Evolutionary conservation across 2,329 filamentous ascomycete genomes (phyloP), one percentile per base, ranked within the genome.

Genomic region (Sarocladiaceae sp.): DNA sequence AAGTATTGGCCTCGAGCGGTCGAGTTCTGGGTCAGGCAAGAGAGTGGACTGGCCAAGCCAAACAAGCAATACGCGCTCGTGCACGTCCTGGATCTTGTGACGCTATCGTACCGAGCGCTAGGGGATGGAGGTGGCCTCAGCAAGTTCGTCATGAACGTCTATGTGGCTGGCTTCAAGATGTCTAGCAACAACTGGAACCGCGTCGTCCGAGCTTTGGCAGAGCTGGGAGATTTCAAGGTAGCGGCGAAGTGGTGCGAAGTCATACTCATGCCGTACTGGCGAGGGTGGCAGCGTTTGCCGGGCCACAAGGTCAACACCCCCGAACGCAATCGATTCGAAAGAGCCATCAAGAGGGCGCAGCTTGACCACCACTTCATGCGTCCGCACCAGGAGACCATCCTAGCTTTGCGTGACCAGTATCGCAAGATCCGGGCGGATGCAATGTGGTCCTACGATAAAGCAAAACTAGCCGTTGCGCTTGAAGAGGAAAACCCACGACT

Each of bases 131-230:
- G 63, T 10, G 72, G 68, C 16, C 65, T 87, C 11, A 57, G 69
- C 4, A 47, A 65, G 6, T 63, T 76, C 13, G 60, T 89, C 21
- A 61, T 70, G 18, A 62, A 73, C n/a, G 67, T 90, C 10, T 67
- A 78, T 7, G 58, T 60, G 2, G 71, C 74, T 32, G 91, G 90
- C 10, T 96, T 91, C 66, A 67, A 69, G 21, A 64, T 96, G 46
- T 83, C 88, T 56, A 82, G 78, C 58, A 75, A 74, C 54, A 89
- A 87, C 53, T 95, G 88, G 88, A 93, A 95, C 58, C 72, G 76
- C 42, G 82, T 86, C 51, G 74, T 95, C 45, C 78, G 84, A 54
- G 64, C 73, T 42, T 77, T 96, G 21, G 78, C 80, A 19, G 67
- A 71, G 12, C 70, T 80, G 44, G 72, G 74, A 35, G 70, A 74